Base-by-base conservation (phyloP, 345 rosid species). In the Kernera saxatilis region DNA sequence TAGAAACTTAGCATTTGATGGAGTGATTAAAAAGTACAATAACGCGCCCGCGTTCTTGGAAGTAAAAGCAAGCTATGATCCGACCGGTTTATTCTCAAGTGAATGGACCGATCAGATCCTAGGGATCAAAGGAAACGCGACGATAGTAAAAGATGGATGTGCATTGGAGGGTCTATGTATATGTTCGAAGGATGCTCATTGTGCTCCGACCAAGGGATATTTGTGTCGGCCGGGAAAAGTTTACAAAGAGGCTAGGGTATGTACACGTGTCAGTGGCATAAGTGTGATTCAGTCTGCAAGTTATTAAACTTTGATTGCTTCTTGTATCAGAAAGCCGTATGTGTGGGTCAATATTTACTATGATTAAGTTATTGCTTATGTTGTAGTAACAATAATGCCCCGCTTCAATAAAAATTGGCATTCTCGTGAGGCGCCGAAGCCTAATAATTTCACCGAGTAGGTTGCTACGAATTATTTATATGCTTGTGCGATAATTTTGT, bases 21-120 rank as follows among this genome's bases (percentile, higher is more conserved):
- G 88, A 11, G 91, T 71, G 15, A 73, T 88, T 15, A 53, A 59
- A 39, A 91, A 79, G 29, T 91, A 87, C 25, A 76, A 69, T 11
- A 79, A 77, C 4, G 84, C 76, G 0, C 32, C 30, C 0, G 63
- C 78, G 1, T 89, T 87, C 66, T 68, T 87, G 71, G 75, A 71
- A 73, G 82, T 87, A 6, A 89, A 75, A 69, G 70, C 83, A 13
- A 44, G 2, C 35, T 91, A 78, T 62, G 96, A 91, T 79, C 88
- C 88, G 7, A 13, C 15, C 6, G 86, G 88, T 52, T 70, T 91
- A 3, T 87, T 91, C 57, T 91, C 97, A 0, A 91, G 72, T 18
- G 85, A 81, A 58, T 91, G 96, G 96, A 91, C 88, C 0, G 85
- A 87, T 43, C 83, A 78, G 44, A 65, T 91, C 52, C 83, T 88